phyloP scores from a whole-genome alignment of 2,329 filamentous ascomycete genomes.

The Tolypocladium tundrense region DNA sequence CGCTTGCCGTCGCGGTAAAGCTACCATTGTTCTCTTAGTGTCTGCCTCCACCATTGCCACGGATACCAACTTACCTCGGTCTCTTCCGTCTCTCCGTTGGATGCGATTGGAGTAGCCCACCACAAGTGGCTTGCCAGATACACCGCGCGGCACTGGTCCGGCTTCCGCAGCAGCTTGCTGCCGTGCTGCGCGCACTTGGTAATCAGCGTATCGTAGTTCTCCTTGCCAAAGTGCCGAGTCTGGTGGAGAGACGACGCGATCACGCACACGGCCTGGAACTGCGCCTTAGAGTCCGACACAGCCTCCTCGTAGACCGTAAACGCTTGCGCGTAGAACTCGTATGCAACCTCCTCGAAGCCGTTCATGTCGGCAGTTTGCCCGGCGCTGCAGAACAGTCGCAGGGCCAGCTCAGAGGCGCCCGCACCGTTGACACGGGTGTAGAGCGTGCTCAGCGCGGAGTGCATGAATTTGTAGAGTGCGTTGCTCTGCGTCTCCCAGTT shows the following conservation, averaged over 20 bases:
- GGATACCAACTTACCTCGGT: conserved; percentile 52
- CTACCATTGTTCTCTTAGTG: conserved; percentile 30
- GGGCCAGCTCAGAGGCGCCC: conserved; percentile 74
- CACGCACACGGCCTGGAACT: conserved; percentile 95
- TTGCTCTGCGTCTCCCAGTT: conserved; percentile 57
- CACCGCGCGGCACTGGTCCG: conserved; percentile 92
- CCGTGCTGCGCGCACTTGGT: conserved; percentile 96
- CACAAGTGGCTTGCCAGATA: conserved; percentile 94
- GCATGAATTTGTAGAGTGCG: conserved; percentile 89
- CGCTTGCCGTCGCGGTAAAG: conserved; percentile 96
- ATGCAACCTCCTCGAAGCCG: conserved; percentile 89
- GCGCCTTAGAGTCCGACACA: conserved; percentile 87
- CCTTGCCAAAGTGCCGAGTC: conserved; percentile 82
- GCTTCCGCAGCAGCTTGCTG: conserved; percentile 93
- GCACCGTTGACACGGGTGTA: conserved; percentile 73
- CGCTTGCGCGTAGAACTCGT: conserved; percentile 96
- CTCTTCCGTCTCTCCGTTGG: conserved; percentile 69
- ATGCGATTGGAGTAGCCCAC: conserved; percentile 84
- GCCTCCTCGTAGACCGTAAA: conserved; percentile 98
- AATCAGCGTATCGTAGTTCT: conserved; percentile 97
- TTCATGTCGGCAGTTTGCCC: conserved; percentile 88
- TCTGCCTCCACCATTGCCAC: background rate
- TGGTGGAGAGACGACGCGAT: conserved; percentile 84
- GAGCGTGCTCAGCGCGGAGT: conserved; percentile 74
- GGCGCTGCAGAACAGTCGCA: conserved; percentile 83